Base-by-base conservation (phyloP, 2,329 filamentous ascomycete genomes). In the Epichloe baconii region DNA sequence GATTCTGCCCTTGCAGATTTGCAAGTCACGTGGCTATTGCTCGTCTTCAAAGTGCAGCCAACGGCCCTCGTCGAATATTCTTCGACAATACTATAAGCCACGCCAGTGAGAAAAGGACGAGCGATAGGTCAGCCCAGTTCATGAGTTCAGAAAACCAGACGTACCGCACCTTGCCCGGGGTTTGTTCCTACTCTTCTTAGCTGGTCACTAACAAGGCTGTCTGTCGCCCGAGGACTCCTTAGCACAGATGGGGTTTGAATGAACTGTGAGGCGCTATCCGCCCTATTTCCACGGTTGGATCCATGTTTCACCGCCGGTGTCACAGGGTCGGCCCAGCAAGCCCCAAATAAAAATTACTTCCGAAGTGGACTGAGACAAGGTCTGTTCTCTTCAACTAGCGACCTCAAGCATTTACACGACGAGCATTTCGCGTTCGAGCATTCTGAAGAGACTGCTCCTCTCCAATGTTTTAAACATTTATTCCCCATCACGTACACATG, bases 231-330 rank as follows among this genome's bases (percentile, higher is more conserved):
- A 23, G n/a, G 36, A 37, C 31, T 38, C 12, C 31, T 31, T 31
- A 31, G 31, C 31, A 31, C 31, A 11, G 8, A 31, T 11, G 31
- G 10, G 31, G 31, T 11, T 31, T 31, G 31, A 31, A 31, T 11
- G 10, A 31, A 31, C 31, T 31, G 31, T 11, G 21, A 43, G 36
- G 26, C 12, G 38, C 44, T n/a, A 34, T 49, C 41, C 48, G 17
- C 21, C 38, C 34, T 38, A 8, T 17, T 17, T 21, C 31, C 14
- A 45, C 10, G 31, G 12, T 19, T 35, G 34, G 19, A 46, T 40
- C 48, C 53, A 44, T 49, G 51, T 55, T 55, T 53, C 51, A 53
- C 42, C 38, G 37, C 43, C 31, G 15, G 48, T 38, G 49, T 51
- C 46, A 47, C 50, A 51, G 40, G 47, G 44, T 43, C 41, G 31